These are phyloP conservation scores for Cladophialophora chaetospira DNA, from an alignment of 2,329 filamentous ascomycete species.

Conservation along the genomic window DNA sequence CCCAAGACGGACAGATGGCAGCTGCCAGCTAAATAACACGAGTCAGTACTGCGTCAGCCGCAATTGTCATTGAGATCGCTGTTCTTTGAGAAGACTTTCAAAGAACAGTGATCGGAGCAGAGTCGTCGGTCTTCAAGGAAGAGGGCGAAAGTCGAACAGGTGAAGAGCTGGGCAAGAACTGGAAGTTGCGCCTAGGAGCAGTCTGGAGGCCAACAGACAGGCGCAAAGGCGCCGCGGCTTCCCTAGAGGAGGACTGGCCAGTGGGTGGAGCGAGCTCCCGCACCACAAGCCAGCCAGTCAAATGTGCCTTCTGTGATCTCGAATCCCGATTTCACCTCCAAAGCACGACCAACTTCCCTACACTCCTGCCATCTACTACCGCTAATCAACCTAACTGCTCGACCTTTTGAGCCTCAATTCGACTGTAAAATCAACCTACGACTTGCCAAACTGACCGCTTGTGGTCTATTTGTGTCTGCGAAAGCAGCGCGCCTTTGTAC, in stretches of 20 bases:
- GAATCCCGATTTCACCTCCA: slow-evolving; percentile 5
- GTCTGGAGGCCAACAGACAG: neutral
- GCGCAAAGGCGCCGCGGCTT: slow-evolving; percentile 12
- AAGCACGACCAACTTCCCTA: slow-evolving; percentile 6
- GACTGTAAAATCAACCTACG: slow-evolving; percentile 6
- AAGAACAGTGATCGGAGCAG: neutral
- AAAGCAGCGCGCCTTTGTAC: slow-evolving; percentile 12
- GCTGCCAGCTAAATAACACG: neutral
- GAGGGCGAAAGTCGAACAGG: too few relatives aligned
- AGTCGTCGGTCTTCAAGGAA: too few relatives aligned
- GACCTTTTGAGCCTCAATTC: slow-evolving; percentile 11
- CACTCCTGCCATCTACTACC: slow-evolving; percentile 4
- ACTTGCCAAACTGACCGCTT: slow-evolving; percentile 2
- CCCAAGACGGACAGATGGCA: slow-evolving; percentile 3
- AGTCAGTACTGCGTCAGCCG: neutral
- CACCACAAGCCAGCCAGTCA: neutral
- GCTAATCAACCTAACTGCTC: slow-evolving; percentile 14
- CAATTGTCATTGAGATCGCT: too few relatives aligned
- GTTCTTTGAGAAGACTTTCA: too few relatives aligned
- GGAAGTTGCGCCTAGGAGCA: neutral
- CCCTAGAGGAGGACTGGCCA: neutral
- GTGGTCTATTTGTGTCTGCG: slow-evolving; percentile 11
- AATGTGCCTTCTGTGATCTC: neutral
- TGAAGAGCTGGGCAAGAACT: too few relatives aligned
- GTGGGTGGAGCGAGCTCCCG: neutral